Evolutionary conservation across 2,329 filamentous ascomycete species (phyloP).

Genomic region (Pleoardoris graminearum): DNA sequence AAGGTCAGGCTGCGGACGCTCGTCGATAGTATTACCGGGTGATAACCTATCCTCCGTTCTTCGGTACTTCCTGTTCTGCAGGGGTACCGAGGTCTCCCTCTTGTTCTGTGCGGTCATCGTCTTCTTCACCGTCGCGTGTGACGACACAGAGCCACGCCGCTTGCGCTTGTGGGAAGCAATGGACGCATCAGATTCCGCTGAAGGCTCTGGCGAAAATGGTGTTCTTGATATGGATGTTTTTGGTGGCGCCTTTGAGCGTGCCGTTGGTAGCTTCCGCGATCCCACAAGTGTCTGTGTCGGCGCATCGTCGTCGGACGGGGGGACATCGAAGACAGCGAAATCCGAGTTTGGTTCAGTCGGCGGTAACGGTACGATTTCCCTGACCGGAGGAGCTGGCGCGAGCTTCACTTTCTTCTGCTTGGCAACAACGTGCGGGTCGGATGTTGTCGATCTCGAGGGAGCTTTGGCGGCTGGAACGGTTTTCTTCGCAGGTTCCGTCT

Average conservation of each 20-base stretch:
- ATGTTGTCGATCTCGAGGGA: conserved; percentile 20
- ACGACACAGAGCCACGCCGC: conserved; percentile 27
- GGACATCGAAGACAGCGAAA: conserved; percentile 31
- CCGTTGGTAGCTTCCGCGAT: conserved; percentile 17
- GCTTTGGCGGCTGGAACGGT: conserved; percentile 17
- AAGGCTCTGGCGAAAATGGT: conserved; percentile 13
- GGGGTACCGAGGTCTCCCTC: conserved; percentile 14
- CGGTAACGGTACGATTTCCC: conserved; percentile 10
- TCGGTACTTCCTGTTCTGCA: conserved; percentile 31
- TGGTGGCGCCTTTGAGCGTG: conserved; percentile 10
- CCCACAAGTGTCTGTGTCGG: conserved; percentile 20
- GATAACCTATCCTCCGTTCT: conserved; percentile 30
- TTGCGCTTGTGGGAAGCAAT: conserved; percentile 38
- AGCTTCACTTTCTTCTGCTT: conserved; percentile 11
- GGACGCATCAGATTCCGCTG: conserved; percentile 33
- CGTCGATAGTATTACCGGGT: conserved; percentile 12
- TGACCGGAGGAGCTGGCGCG: neutral
- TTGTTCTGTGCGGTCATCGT: conserved; percentile 4
- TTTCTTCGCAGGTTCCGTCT: conserved; percentile 3
- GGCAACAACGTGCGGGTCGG: neutral
- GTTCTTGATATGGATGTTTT: neutral
- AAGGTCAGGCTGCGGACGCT: neutral
- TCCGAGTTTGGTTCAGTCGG: conserved; percentile 9
- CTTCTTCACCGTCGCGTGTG: conserved; percentile 16
- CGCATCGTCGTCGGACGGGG: conserved; percentile 31